Evolutionary conservation across 2,329 filamentous ascomycete species (phyloP), one percentile per base, ranked within the genome.

Genomic region (Zymoseptoria crescenta): DNA sequence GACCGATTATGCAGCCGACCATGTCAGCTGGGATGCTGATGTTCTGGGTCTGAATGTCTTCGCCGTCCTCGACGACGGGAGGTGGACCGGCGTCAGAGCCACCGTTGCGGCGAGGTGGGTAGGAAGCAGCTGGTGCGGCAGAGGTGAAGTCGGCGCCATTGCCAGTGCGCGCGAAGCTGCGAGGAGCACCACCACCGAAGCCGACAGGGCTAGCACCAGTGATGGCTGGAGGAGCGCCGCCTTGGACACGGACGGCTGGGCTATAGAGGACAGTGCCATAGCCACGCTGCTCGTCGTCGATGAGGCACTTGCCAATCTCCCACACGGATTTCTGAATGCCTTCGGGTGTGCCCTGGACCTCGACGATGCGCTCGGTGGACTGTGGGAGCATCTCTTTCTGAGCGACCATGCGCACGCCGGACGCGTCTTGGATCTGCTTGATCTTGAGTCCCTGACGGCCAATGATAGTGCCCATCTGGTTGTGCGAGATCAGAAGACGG

Each of bases 361-460:
- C 94, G 65, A 99, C 94, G 69, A 99, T 92, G 65, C 94, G 88
- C 80, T 99, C 94, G 35, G 94, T 99, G 5, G 94, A 99, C 76
- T 99, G 94, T 41, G 94, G 94, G 7, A 99, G 86, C 94, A 99
- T 99, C 72, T 99, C 94, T 79, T 99, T 99, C 77, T 99, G 94
- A 49, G 94, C 94, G 54, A 99, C 92, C 94, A 99, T 99, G 73
- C 94, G 92, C 60, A 97, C 94, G 65, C 92, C 92, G 4, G 94
- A 97, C 29, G 86, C 87, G 74, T 99, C 94, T 75, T 99, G 94
- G 68, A 99, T 99, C 74, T 96, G 90, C 83, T 99, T 99, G 82
- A 99, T 99, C 82, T 97, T 99, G 67, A 96, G 82, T 60, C 94
- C 94, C 75, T 95, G 89, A 66, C 91, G 87, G 70, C 94, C 94